A percentile compares a stretch with the other conserved stretches of the same genome.
phyloP scores from a whole-genome alignment of 2,329 filamentous ascomycete species.

The Neonectria magnoliae region DNA sequence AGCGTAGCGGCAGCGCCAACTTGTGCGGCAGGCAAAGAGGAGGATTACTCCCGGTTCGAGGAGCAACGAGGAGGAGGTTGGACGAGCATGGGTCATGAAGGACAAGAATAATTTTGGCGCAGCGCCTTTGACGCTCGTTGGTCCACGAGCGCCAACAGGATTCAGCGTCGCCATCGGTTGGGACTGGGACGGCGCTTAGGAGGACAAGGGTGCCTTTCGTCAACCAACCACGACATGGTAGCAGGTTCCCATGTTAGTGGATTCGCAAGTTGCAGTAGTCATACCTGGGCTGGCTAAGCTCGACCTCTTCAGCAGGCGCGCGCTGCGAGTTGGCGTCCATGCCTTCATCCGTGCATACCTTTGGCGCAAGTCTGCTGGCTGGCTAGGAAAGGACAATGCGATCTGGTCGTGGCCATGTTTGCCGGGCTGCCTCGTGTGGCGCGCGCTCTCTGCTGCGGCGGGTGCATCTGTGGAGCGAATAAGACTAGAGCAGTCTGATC shows the following conservation, averaged over 20 bases:
- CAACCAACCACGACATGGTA: constrained; percentile 11
- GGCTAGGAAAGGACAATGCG: constrained; percentile 4
- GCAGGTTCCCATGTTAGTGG: constrained; percentile 6
- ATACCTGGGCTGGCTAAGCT: constrained; percentile 13
- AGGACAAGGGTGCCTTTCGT: constrained; percentile 23
- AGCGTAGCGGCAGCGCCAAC: constrained; percentile 16
- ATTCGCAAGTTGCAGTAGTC: constrained; percentile 11
- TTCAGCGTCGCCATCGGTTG: constrained; percentile 12
- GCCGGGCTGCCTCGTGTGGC: constrained; percentile 22
- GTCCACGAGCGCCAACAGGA: constrained; percentile 25
- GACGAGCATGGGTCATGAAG: constrained; percentile 8
- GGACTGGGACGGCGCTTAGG: constrained; percentile 31
- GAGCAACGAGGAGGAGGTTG: constrained; percentile 10
- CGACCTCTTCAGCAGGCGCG: constrained; percentile 18
- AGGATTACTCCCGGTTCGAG: constrained; percentile 2
- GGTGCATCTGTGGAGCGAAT: constrained; percentile 17
- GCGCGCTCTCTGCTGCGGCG: constrained; percentile 21
- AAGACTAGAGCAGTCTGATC: constrained; percentile 23
- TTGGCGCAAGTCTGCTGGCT: constrained; percentile 12
- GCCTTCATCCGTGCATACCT: constrained; percentile 15
- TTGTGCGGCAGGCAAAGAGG: constrained; percentile 18
- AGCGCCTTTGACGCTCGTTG: constrained; percentile 22
- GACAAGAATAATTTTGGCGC: constrained; percentile 23
- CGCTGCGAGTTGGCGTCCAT: constrained; percentile 3
- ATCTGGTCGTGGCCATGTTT: constrained; percentile 11